Percentiles rank a stretch among this genome's conserved stretches.
Conservation (phyloP, 139 green algal genomes). For the Ulvella scutata region DNA sequence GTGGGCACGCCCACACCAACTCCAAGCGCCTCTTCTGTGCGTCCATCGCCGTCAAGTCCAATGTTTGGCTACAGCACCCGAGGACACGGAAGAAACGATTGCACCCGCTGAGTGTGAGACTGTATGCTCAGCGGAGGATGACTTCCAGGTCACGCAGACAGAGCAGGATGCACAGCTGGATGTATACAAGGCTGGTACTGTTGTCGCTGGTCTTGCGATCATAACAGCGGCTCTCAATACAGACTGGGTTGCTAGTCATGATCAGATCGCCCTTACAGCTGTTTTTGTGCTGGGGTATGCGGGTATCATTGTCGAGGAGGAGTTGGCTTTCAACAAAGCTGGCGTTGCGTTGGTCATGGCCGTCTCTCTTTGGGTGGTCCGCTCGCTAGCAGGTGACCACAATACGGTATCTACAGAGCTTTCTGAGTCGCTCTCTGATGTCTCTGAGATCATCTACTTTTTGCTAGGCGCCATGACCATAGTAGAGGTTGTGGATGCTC, state of each 20-base stretch:
- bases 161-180: constrained; percentile 5
- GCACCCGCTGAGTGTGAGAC: not conserved
- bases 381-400: constrained; percentile 4
- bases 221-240: constrained; percentile 18
- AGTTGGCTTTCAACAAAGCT: constrained; percentile 45
- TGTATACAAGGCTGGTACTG: constrained; percentile 26
- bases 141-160: not conserved
- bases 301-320: constrained; percentile 60
- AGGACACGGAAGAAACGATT: too few relatives aligned
- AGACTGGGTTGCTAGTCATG: constrained; percentile 25
- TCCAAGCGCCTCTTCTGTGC: too few relatives aligned
- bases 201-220: constrained; percentile 16
- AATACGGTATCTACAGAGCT: constrained; percentile 8
- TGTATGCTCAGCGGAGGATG: not conserved
- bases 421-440: constrained; percentile 13
- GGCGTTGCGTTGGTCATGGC: constrained; percentile 54
- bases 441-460: constrained; percentile 53
- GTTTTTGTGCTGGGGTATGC: constrained; percentile 38
- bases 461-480: constrained; percentile 63
- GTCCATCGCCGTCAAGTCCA: too few relatives aligned
- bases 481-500: constrained; percentile 44
- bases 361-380: constrained; percentile 48
- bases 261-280: constrained; percentile 12
- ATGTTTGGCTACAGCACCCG: too few relatives aligned
- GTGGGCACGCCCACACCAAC: too few relatives aligned